Evolutionary conservation across 1,284 basidiomycete species (phyloP).

Genomic region (Naganishia sp.): DNA sequence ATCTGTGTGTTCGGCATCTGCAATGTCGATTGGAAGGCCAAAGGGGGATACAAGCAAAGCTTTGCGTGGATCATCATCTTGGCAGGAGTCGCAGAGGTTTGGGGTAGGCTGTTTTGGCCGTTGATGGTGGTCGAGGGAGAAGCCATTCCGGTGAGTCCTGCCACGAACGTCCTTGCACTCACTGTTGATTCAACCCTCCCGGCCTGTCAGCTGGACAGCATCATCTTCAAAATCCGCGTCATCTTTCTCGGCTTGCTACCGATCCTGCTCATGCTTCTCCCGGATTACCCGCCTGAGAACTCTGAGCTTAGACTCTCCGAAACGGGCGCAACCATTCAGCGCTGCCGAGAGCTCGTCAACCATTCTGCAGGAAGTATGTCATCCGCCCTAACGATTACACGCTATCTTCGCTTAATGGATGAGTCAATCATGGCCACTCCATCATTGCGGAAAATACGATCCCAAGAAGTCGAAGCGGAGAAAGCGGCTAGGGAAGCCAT

Average conservation of each 20-base stretch:
- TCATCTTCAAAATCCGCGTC: conserved; percentile 20
- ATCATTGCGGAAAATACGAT: conserved; percentile 1
- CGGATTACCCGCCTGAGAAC: conserved; percentile 10
- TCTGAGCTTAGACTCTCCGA: conserved; percentile 2
- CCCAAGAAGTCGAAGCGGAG: conserved; percentile 9
- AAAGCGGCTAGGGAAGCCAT: not conserved
- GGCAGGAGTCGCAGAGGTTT: conserved; percentile 19
- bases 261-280: conserved; percentile 15
- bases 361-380: conserved; percentile 8
- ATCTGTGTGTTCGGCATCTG: conserved; percentile 15
- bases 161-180: too few species aligned
- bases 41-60: conserved; percentile 27
- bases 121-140: conserved; percentile 15
- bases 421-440: conserved; percentile 19
- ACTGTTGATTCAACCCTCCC: too few species aligned
- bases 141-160: conserved; percentile 15
- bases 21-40: conserved; percentile 21
- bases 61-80: conserved; percentile 22
- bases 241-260: conserved; percentile 19
- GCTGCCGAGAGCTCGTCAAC: conserved; percentile 11
- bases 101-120: conserved; percentile 18
- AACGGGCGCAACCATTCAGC: conserved; percentile 14
- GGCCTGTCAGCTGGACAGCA: conserved; percentile 13
- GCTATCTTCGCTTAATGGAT: conserved; percentile 19
- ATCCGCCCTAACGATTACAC: conserved; percentile 6